Evolutionary conservation across 2,329 filamentous ascomycete species (phyloP).

Genomic region (Fusarium tanahbumbuense): DNA sequence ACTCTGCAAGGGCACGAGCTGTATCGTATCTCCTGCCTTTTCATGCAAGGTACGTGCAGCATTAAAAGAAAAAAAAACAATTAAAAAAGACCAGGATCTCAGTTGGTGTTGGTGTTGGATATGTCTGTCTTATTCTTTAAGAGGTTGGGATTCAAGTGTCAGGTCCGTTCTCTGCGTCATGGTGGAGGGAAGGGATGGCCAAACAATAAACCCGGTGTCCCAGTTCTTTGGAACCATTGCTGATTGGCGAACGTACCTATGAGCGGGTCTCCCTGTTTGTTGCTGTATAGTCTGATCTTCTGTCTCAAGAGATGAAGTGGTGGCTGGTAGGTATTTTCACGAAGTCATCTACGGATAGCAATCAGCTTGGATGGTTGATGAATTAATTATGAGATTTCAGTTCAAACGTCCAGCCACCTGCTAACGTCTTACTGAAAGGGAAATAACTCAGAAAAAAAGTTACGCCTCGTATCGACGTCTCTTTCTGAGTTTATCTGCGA

Average conservation of each 20-base stretch:
- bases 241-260: conserved; percentile 11
- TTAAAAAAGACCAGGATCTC: conserved; percentile 6
- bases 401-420: neutral
- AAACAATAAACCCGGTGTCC: neutral
- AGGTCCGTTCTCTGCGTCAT: conserved; percentile 18
- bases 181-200: neutral
- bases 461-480: neutral
- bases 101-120: neutral
- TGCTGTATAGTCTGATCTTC: neutral
- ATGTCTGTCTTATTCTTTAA: conserved; percentile 9
- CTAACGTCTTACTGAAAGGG: neutral
- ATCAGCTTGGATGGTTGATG: conserved; percentile 7
- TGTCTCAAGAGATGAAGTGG: conserved; percentile 1
- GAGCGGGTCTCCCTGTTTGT: neutral
- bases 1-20: conserved; percentile 23
- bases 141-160: conserved; percentile 24
- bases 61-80: neutral
- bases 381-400: neutral
- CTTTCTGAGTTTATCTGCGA: neutral
- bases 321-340: conserved; percentile 21
- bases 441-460: neutral
- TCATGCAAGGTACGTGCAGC: conserved; percentile 38
- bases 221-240: conserved; percentile 13
- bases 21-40: conserved; percentile 12
- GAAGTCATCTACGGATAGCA: neutral